Base-by-base conservation (phyloP, 2,329 filamentous ascomycete species). In the Immersiporthe knoxdaviesiana region DNA sequence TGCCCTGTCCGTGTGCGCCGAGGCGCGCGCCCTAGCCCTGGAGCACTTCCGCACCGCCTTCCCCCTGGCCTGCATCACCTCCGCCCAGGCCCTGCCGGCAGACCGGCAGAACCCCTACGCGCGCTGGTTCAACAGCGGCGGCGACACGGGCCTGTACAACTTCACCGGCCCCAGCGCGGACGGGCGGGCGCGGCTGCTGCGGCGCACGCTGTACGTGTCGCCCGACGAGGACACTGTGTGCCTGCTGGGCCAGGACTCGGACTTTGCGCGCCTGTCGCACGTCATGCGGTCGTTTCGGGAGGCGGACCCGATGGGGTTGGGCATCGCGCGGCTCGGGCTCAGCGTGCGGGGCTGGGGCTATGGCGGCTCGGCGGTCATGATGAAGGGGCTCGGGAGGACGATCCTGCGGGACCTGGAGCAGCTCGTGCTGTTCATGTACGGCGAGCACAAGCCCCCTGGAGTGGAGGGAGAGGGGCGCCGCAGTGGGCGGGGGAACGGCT, bases 1-100 rank as follows among this genome's bases (percentile, higher is more conserved):
- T 2, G 75, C 75, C 1, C 72, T 80, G 7, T 76, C 74, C 47
- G 77, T 78, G 65, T 77, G 68, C 70, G 68, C 69, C 70, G 78
- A 81, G 72, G 72, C 78, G 14, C 78, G 79, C 65, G 66, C 68
- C 10, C 68, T 76, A 18, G 79, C 79, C 32, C 74, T 76, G 54
- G 60, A 67, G 44, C 73, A 73, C 74, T 79, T 78, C 72, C 73
- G 74, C n/a, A 74, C 78, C 65, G 68, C 72, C 24, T 71, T 79
- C 64, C 78, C 72, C 3, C 76, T 77, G 27, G 72, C 72, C 37
- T 64, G 71, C 37, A 68, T 67, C 64, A 68, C 63, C n/a, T 30
- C 63, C 1, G 35, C 54, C n/a, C 39, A 63, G 18, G 44, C 44
- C 44, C 21, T n/a, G 18, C 21, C 44, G 44, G 16, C 21, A n/a